phyloP scores from a whole-genome alignment of 345 rosid species.

The Eucalyptus curtisii region DNA sequence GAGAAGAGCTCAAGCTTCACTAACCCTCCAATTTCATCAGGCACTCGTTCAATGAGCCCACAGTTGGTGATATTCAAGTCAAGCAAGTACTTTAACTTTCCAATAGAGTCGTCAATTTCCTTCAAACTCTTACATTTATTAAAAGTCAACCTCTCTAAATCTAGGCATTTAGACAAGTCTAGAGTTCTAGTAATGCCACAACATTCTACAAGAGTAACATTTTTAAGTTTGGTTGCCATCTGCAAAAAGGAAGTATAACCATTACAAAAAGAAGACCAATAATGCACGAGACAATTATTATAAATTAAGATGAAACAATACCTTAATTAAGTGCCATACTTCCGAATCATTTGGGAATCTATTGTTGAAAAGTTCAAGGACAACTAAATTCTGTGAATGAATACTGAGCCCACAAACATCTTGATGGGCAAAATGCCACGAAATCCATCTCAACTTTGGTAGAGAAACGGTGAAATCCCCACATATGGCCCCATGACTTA shows the following conservation, averaged over 20 bases:
- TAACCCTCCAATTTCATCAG: neutral
- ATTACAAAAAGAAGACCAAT: rapidly evolving
- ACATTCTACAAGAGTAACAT: neutral
- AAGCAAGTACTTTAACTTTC: neutral
- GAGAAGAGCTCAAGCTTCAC: neutral
- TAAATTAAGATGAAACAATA: neutral
- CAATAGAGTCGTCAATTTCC: neutral
- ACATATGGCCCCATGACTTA: too few relatives aligned
- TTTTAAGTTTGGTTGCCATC: neutral
- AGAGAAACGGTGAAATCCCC: rapidly evolving
- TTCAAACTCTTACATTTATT: rapidly evolving
- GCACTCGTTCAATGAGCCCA: rapidly evolving
- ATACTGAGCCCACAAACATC: rapidly evolving
- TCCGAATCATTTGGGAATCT: rapidly evolving
- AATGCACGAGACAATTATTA: rapidly evolving
- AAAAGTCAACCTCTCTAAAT: neutral
- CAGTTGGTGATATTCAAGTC: rapidly evolving
- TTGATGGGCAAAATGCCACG: rapidly evolving
- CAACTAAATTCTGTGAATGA: neutral
- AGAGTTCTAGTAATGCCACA: neutral
- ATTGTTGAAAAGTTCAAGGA: neutral
- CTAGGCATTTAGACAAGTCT: neutral
- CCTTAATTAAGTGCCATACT: neutral
- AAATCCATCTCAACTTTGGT: neutral
- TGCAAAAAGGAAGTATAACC: too few relatives aligned